Evolutionary conservation across 2,329 filamentous ascomycete genomes (phyloP), one percentile per base, ranked within the genome.

Genomic region (Zasmidium citrigriseum): DNA sequence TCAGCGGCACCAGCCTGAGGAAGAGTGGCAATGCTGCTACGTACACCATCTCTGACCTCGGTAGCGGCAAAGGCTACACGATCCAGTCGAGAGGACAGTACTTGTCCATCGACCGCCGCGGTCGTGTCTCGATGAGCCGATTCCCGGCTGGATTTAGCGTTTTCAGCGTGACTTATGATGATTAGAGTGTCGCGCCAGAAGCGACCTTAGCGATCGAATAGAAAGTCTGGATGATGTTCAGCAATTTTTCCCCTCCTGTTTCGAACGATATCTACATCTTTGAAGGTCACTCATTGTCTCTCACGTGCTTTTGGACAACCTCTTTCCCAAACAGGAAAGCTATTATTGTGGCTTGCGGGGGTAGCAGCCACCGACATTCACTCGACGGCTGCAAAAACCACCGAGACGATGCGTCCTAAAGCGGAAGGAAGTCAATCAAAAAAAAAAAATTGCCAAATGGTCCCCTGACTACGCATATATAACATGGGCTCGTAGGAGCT

Each of bases 1-100:
- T 63, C 46, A 50, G 46, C 22, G 52, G 47, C 47, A 48, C 34
- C 9, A 27, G 29, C 29, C 25, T 46, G 24, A 38, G 18, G 34
- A 52, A 47, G 12, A n/a, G 14, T 12, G 41, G 23, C 20, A 50
- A 48, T 24, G 18, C 64, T 11, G 73, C 73, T 1, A 68, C 66
- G 7, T 65, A 75, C 12, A 68, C 64, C 14, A 70, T 77, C 22
- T 64, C 51, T 0, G 76, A 76, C 63, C 61, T 72, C 10, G 73
- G 73, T 0, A 73, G 71, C 59, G 71, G 75, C 2, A 63, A 64
- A 14, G 75, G 74, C 1, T 73, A 77, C 55, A 66, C 61, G 7
- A 38, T 77, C 29, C 48, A 58, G 41, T 46, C 47, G 46, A 72
- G 69, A 55, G 66, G 63, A 9, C 58, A 59, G 21, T 64, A 65